phyloP scores from a whole-genome alignment of 163 green algal genomes.

The Chlorella variabilis region DNA sequence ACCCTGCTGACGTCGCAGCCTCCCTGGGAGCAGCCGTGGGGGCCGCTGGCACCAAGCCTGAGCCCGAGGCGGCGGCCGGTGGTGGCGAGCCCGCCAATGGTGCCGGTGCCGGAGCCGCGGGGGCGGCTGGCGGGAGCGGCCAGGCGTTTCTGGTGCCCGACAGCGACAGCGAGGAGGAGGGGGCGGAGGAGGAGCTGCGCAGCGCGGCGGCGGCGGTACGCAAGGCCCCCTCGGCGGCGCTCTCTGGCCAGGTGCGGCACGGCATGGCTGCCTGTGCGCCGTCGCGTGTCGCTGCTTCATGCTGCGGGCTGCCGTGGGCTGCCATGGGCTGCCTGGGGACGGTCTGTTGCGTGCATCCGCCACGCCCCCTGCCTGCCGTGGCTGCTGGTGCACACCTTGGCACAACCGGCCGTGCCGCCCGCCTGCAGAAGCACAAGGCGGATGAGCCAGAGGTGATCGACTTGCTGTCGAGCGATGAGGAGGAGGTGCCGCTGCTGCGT shows the following conservation, averaged over 20 bases:
- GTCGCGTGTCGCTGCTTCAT: no score
- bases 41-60: background rate
- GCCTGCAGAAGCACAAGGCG: slow-evolving; percentile 33
- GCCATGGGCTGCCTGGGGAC: background rate
- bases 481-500: slow-evolving; percentile 18
- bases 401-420: no score
- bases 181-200: slow-evolving; percentile 36
- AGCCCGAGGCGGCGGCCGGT: slow-evolving; percentile 16
- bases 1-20: slow-evolving; percentile 24
- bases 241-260: slow-evolving; percentile 11
- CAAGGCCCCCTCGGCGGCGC: slow-evolving; percentile 36
- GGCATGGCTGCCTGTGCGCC: no score
- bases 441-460: slow-evolving; percentile 64
- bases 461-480: slow-evolving; percentile 57
- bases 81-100: background rate
- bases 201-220: slow-evolving; percentile 19
- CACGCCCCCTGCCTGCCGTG: no score
- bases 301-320: no score
- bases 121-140: background rate
- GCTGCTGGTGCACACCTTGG: no score
- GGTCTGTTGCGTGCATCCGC: no score
- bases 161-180: slow-evolving; percentile 54
- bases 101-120: background rate
- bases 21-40: slow-evolving; percentile 9
- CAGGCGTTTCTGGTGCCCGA: slow-evolving; percentile 10